Conservation (phyloP, 257 asterid genomes). For the Paulownia fortunei region DNA sequence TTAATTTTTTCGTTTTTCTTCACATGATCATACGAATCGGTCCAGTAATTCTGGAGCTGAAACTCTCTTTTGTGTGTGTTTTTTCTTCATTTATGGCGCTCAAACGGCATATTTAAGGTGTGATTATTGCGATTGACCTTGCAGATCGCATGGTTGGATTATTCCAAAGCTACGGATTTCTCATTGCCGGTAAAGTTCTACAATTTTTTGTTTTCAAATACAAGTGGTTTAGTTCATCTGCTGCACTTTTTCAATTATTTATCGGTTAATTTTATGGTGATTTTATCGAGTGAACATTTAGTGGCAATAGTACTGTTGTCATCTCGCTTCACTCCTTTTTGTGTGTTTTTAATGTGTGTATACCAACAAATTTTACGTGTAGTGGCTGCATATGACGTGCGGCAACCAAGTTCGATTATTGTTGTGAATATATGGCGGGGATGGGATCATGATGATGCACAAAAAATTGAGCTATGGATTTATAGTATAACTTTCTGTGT, state of each 20-base stretch:
- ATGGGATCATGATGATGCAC: too few relatives aligned
- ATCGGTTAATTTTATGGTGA: neutral
- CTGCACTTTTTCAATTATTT: neutral
- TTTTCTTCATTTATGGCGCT: neutral
- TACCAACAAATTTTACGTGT: too few relatives aligned
- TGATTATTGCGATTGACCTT: neutral
- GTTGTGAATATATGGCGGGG: neutral
- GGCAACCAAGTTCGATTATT: too few relatives aligned
- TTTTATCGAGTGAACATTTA: neutral
- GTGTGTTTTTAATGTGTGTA: neutral
- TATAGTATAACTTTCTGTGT: too few relatives aligned
- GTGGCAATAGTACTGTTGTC: slow-evolving; percentile 1
- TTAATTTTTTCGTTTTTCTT: neutral
- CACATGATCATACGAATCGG: neutral
- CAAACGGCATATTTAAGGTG: slow-evolving; percentile 13
- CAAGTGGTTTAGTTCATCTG: neutral
- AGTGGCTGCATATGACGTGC: too few relatives aligned
- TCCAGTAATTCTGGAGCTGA: neutral
- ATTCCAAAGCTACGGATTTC: neutral
- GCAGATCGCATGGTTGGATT: neutral
- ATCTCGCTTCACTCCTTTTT: neutral
- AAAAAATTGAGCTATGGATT: too few relatives aligned
- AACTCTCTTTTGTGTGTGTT: neutral
- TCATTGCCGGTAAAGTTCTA: slow-evolving; percentile 1
- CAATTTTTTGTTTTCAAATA: neutral